Base-by-base conservation (phyloP, 129 eudicot species). In the Saposhnikovia divaricata region DNA sequence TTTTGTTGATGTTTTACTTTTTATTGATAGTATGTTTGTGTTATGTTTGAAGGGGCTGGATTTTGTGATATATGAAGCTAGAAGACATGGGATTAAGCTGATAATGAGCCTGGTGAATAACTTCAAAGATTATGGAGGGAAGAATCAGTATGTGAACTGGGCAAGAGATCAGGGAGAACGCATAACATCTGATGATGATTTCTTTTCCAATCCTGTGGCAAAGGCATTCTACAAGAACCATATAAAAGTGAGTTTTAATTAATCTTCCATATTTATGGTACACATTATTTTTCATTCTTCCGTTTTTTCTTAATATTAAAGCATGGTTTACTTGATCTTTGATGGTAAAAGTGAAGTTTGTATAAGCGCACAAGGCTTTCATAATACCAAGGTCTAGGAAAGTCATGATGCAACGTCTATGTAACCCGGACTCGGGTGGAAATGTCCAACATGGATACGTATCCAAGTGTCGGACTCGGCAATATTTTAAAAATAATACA, bases 101-200 rank as follows among this genome's bases (percentile, higher is more conserved):
- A 87, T 92, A 25, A 27, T 92, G 78, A 89, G 94, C 78, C 78
- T 92, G 40, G 94, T 86, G 80, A 88, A 92, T 81, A 92, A 89
- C 61, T 89, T 83, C 42, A 77, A 88, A 5, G 86, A 71, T 46
- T 81, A 37, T 83, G 94, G 97, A 46, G 97, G 94, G 47, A 89
- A 79, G 84, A 72, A 46, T 37, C 94, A 89, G 80, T 92, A 92
- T 80, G 92, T 88, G 51, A 51, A 88, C 34, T 89, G 97, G 97
- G 97, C 89, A 83, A 92, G 83, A 80, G 84, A 75, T 77, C 71
- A 74, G 37, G 97, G 93, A 11, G 86, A 89, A 16, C 59, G 77
- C 34, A 39, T 89, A 5, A 3, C 78, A 18, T 84, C 86, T 74
- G 89, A 88, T 25, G 90, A 87, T 83, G 87, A 80, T n/a, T 89